phyloP scores from a whole-genome alignment of 331 rosid genomes.

The Erythrophleum ivorense region DNA sequence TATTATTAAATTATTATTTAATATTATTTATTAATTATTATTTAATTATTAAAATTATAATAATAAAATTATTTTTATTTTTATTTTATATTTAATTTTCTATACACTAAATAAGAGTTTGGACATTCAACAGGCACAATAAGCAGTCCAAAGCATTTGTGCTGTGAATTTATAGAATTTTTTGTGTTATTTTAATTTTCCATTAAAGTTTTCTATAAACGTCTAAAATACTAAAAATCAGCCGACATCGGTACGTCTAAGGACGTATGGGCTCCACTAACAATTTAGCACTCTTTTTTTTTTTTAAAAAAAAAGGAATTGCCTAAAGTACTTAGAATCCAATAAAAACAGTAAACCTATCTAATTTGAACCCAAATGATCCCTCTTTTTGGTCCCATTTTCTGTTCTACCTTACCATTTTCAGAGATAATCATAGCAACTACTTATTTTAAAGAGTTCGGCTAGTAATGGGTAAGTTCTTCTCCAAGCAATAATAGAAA shows the following conservation, averaged over 20 bases:
- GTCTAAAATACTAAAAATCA: conserved; percentile 32
- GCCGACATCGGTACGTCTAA: conserved; percentile 54
- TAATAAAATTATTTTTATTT: no score
- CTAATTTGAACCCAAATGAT: conserved; percentile 1
- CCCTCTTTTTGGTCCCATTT: neutral
- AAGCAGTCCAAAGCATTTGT: conserved; percentile 18
- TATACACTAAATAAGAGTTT: no score
- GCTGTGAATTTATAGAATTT: neutral
- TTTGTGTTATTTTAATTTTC: neutral
- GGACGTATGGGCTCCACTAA: conserved; percentile 47
- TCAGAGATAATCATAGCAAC: conserved; percentile 7
- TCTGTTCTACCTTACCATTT: conserved; percentile 29
- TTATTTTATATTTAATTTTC: no score
- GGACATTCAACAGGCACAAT: neutral
- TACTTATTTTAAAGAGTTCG: neutral
- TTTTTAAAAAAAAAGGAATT: neutral
- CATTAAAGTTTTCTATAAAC: neutral
- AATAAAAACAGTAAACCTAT: conserved; percentile 21
- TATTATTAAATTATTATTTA: no score
- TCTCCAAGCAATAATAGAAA: neutral
- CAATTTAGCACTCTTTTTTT: conserved; percentile 26
- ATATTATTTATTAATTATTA: no score
- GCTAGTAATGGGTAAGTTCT: neutral
- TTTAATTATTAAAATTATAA: no score
- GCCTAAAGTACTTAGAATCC: neutral